Evolutionary conservation across 306 rosid genomes (phyloP).

Genomic region (Hylodesmum podocarpum): DNA sequence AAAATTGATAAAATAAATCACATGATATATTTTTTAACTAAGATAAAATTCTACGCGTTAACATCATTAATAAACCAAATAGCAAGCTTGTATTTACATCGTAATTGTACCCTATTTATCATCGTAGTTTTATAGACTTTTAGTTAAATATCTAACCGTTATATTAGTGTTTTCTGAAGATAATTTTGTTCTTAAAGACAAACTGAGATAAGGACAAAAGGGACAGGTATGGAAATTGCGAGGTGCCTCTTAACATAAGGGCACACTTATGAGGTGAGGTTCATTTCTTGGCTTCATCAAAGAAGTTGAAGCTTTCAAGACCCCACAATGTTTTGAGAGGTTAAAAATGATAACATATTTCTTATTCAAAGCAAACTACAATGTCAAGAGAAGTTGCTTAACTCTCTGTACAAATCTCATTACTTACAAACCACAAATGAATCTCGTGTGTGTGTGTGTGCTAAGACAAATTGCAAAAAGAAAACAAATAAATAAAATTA

Average conservation of each 20-base stretch:
- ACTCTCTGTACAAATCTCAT: constrained; percentile 40
- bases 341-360: constrained; percentile 16
- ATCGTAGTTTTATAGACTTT: not conserved
- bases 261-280: not conserved
- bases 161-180: not conserved
- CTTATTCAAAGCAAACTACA: constrained; percentile 28
- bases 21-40: too few species aligned
- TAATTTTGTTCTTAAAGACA: not conserved
- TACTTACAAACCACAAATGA: constrained; percentile 30
- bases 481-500: not conserved
- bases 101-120: not conserved
- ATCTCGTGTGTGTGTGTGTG: not conserved
- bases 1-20: too few species aligned
- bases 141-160: too few species aligned
- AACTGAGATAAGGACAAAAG: not conserved
- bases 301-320: constrained; percentile 21
- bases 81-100: not conserved
- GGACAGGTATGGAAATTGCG: constrained; percentile 25
- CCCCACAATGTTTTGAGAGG: not conserved
- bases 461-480: constrained; percentile 17
- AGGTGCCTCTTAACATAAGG: not conserved
- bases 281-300: constrained; percentile 33
- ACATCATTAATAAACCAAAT: not conserved
- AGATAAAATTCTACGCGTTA: not conserved
- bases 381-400: constrained; percentile 2